A percentile compares a stretch with the other conserved stretches of the same genome.
Evolutionary conservation across 2,329 filamentous ascomycete genomes (phyloP).

Genomic region (Parafenestella ontariensis): DNA sequence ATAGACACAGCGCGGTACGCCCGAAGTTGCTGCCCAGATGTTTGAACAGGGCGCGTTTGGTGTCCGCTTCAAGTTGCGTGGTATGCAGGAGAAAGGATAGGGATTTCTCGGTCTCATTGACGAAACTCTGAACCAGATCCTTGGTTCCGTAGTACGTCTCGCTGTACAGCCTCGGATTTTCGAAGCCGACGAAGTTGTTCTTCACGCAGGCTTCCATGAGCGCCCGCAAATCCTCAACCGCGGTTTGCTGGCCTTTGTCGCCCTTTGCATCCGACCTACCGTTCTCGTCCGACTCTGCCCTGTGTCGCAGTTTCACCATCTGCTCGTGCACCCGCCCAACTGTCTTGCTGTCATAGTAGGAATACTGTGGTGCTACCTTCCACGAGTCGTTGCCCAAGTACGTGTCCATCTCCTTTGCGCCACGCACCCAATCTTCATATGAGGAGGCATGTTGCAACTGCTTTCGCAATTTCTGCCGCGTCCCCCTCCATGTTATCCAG

Average conservation of each 20-base stretch:
- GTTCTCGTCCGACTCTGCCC: constrained; percentile 63
- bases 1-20: constrained; percentile 89
- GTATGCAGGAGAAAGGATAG: constrained; percentile 74
- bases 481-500: constrained; percentile 86
- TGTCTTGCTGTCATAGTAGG: constrained; percentile 88
- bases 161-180: constrained; percentile 93
- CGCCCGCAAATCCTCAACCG: constrained; percentile 76
- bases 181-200: constrained; percentile 95
- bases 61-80: constrained; percentile 70
- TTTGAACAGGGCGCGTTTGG: constrained; percentile 84
- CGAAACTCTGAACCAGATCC: constrained; percentile 84
- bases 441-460: constrained; percentile 74
- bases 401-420: constrained; percentile 78
- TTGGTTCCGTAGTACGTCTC: constrained; percentile 99
- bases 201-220: constrained; percentile 92
- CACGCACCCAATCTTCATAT: constrained; percentile 83
- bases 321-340: constrained; percentile 79
- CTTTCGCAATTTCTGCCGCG: constrained; percentile 72
- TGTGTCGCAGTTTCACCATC: constrained; percentile 67
- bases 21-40: constrained; percentile 90
- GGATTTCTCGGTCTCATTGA: constrained; percentile 79
- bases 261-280: constrained; percentile 37
- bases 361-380: constrained; percentile 75
- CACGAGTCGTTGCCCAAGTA: constrained; percentile 82
- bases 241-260: constrained; percentile 48